Evolutionary conservation across 2,329 filamentous ascomycete species (phyloP), one percentile per base, ranked within the genome.

Genomic region (Microdochium paspali): DNA sequence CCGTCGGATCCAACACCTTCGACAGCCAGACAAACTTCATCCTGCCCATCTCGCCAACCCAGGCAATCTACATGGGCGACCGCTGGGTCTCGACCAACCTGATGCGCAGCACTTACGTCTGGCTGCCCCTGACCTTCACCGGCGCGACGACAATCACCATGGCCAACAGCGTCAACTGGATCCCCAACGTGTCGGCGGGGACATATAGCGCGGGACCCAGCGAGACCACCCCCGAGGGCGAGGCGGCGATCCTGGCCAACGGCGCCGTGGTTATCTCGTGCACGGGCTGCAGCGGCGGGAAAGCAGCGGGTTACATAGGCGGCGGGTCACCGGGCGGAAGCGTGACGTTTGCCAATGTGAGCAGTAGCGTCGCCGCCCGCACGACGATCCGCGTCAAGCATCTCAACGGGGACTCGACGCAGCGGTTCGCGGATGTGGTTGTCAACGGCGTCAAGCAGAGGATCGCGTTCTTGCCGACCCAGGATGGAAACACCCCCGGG

Each of bases 11-110:
- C 10, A 71, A 66, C 44, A 85, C 82, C 0, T 84, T 79, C 54
- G 63, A 64, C 13, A 79, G 74, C 1, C 82, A 87, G 56, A 81
- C 79, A 1, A 78, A 70, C 30, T 84, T 72, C 53, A 69, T 85
- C 21, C 69, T 84, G 1, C 66, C 69, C 0, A 51, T 68, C 3
- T 61, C 66, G 43, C 55, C 58, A 31, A 53, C 55, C 31, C 62
- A 63, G 13, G 68, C 70, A 44, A 72, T 83, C 51, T 86, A 85
- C 62, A 75, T 84, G 63, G 82, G 83, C 20, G 82, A 87, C 61
- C 75, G 83, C 21, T 86, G 83, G 82, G 62, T 77, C 0, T 73
- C 69, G 4, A 59, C 61, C n/a, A 80, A 85, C 51, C 69, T 87
- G 1, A 74, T 73, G 61, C 65, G 73, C 0, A 77, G 73, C 46